Conservation (phyloP, 164 flowering plant genomes). For the Euptelea pleiosperma region DNA sequence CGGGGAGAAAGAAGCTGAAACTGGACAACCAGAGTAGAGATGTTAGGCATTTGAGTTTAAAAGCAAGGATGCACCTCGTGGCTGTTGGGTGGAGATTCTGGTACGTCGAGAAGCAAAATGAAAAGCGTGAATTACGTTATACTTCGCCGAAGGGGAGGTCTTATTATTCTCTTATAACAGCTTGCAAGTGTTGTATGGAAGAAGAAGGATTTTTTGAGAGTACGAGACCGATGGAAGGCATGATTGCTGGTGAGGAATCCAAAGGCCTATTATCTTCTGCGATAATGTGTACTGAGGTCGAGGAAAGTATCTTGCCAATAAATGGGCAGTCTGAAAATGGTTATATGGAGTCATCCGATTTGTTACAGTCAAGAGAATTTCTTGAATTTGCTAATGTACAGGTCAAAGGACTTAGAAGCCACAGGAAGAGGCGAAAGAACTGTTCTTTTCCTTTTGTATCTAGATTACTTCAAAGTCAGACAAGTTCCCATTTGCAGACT, state of each 20-base stretch:
- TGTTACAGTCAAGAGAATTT: slow-evolving; percentile 3
- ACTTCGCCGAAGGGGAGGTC: slow-evolving; percentile 37
- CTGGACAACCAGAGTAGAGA: not conserved
- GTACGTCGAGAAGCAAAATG: not conserved
- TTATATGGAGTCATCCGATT: slow-evolving; percentile 7
- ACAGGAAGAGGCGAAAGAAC: slow-evolving; percentile 18
- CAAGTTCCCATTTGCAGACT: slow-evolving; percentile 8
- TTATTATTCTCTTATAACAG: slow-evolving; percentile 44
- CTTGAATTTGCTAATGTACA: slow-evolving; percentile 1
- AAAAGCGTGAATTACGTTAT: slow-evolving; percentile 31
- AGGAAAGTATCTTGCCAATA: slow-evolving; percentile 10
- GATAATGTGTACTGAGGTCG: not conserved
- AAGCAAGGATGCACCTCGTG: slow-evolving; percentile 55
- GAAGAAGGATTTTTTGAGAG: slow-evolving; percentile 8
- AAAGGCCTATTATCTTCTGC: slow-evolving; percentile 11
- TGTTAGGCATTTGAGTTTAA: slow-evolving; percentile 7
- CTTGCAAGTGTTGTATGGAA: slow-evolving; percentile 41
- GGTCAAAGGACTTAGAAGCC: slow-evolving; percentile 11
- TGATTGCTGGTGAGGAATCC: slow-evolving; percentile 1
- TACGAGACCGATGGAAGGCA: not conserved
- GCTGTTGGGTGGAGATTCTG: slow-evolving; percentile 53
- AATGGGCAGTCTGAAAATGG: slow-evolving; percentile 8
- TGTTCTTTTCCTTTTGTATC: slow-evolving; percentile 7
- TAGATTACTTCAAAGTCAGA: slow-evolving; percentile 5
- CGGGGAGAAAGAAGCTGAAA: not conserved